Conservation (phyloP, 108 stramenopile species). For the Pseudonitzschia delicatissima region DNA sequence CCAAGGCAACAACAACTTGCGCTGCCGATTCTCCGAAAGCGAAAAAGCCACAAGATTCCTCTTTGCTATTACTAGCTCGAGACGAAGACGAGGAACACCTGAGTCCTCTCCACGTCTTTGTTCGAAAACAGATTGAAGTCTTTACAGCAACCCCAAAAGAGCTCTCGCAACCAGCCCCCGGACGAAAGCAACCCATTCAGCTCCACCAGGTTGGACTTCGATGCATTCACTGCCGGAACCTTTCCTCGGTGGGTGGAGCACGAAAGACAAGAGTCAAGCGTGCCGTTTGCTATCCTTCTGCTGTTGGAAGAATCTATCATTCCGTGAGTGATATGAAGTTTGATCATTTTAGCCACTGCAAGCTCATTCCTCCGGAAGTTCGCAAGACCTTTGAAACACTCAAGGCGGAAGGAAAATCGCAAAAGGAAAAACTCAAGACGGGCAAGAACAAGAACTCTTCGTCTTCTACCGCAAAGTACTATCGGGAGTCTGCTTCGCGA, state of each 20-base stretch:
- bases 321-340: constrained; percentile 67
- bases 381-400: constrained; percentile 33
- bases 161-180: constrained; percentile 48
- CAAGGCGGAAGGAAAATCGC: constrained; percentile 23
- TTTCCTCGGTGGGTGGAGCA: constrained; percentile 3
- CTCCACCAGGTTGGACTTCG: constrained; percentile 57
- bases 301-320: constrained; percentile 52
- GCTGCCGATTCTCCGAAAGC: background rate
- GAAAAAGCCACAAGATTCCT: background rate
- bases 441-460: constrained; percentile 8
- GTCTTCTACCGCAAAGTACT: constrained; percentile 54
- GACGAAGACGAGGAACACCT: constrained; percentile 25
- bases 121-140: constrained; percentile 57
- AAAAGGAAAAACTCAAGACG: constrained; percentile 1
- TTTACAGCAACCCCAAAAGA: constrained; percentile 48
- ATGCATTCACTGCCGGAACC: constrained; percentile 54
- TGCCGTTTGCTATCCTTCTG: constrained; percentile 51
- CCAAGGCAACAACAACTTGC: background rate
- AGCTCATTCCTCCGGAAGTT: constrained; percentile 27
- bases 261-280: constrained; percentile 39
- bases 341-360: constrained; percentile 52
- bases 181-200: constrained; percentile 46
- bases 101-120: constrained; percentile 49
- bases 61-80: constrained; percentile 17
- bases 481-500: constrained; percentile 39